Base-by-base conservation (phyloP, 768 basidiomycete genomes). In the Suillus sp. region DNA sequence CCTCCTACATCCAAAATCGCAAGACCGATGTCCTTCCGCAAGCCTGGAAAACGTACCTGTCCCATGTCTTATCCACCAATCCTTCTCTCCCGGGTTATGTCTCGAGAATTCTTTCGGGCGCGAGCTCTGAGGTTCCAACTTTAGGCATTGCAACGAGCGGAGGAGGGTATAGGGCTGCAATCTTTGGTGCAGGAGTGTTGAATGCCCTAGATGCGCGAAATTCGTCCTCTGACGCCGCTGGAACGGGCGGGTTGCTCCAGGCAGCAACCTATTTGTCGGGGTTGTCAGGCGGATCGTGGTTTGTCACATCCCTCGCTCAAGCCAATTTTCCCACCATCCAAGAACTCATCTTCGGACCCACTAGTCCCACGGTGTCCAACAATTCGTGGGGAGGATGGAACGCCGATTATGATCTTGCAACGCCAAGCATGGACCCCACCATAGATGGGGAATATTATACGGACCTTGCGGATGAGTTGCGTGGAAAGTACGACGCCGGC, bases 151-250 rank as follows among this genome's bases (percentile, higher is more conserved):
- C 86, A 0, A 71, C 80, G 27, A 83, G 82, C 32, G 87, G 87
- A 16, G 87, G 87, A 9, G 82, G 85, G 0, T 81, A 83, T 56
- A 74, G 87, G 16, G 87, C 87, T 0, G 83, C 84, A 4, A 75
- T 84, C 8, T 83, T 81, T 58, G 82, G 80, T 47, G 86, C 82
- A 4, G 86, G 84, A 1, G 77, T 85, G 22, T 66, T 83, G 55
- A 77, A 77, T n/a, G 77, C 80, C 1, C 65, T 85, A 47, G 84
- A 88, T 67, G 83, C 75, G 43, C 72, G 83, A 32, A 86, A 86
- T 59, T 48, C 70, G 1, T 77, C 84, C 0, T 72, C 80, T 8
- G 77, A 71, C 8, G 67, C 65, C 2, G 77, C 72, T 0, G 85
- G 84, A 1, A 73, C 75, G 1, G 85, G 84, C 0, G 85, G 85